Conservation (phyloP, 352 stramenopile genomes). For the Phytophthora idaei region DNA sequence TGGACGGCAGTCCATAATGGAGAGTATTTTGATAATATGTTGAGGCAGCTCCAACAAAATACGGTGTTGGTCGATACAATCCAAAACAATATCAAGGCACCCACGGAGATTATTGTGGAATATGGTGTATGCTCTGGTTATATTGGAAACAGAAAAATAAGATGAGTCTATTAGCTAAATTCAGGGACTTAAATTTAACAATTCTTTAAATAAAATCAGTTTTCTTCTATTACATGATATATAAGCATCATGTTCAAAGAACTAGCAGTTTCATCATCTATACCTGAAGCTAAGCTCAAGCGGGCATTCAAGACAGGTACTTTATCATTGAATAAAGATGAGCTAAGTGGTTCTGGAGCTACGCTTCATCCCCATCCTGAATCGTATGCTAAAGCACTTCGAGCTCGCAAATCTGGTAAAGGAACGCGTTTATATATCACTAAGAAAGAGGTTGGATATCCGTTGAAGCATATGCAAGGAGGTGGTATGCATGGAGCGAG, state of each 20-base stretch:
- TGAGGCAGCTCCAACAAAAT: not conserved
- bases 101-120: not conserved
- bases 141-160: not conserved
- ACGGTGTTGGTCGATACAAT: not conserved
- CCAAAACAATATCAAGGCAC: not conserved
- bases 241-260: conserved; percentile 1
- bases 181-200: not conserved
- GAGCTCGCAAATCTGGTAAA: not conserved
- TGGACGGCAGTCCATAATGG: not conserved
- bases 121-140: not conserved
- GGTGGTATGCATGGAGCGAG: not conserved
- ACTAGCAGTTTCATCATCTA: conserved; percentile 1
- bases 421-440: too few species aligned
- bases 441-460: too few species aligned
- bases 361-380: conserved; percentile 4
- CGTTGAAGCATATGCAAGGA: too few species aligned
- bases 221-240: not conserved
- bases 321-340: conserved; percentile 3
- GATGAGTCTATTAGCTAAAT: not conserved
- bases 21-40: not conserved
- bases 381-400: not conserved
- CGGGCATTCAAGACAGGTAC: conserved; percentile 6
- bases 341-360: not conserved
- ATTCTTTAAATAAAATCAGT: conserved; percentile 8
- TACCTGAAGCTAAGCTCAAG: conserved; percentile 4